Evolutionary conservation across 2,329 filamentous ascomycete species (phyloP).

Genomic region (Colletotrichum eremochloae): DNA sequence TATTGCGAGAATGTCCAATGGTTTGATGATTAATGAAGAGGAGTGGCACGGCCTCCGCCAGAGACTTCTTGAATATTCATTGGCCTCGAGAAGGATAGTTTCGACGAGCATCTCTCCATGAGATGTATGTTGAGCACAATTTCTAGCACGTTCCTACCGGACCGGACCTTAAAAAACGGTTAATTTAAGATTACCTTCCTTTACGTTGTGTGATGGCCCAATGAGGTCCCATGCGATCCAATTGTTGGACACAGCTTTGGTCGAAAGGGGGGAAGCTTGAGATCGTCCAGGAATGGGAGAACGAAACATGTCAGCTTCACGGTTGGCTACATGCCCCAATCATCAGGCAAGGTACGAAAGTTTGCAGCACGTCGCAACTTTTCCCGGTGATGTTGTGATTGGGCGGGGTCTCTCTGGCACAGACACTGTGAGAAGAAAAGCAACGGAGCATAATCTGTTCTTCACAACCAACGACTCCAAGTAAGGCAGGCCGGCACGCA

Average conservation of each 20-base stretch:
- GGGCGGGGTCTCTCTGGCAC: neutral
- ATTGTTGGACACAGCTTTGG: neutral
- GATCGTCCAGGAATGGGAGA: conserved; percentile 4
- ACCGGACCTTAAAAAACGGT: too few relatives aligned
- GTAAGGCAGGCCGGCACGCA: neutral
- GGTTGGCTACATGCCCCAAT: too few relatives aligned
- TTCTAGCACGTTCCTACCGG: conserved; percentile 7
- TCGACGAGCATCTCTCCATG: neutral
- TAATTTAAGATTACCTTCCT: neutral
- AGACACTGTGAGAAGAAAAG: neutral
- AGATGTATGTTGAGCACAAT: neutral
- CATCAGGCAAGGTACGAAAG: neutral
- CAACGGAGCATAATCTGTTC: neutral
- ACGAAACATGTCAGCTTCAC: neutral
- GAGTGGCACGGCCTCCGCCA: neutral
- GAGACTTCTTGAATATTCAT: neutral
- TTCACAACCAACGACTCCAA: neutral
- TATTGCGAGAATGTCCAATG: too few relatives aligned
- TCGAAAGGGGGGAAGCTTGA: neutral
- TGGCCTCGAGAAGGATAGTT: neutral
- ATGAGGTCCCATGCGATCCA: neutral
- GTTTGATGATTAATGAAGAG: neutral
- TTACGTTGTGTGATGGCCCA: too few relatives aligned
- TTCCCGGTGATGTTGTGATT: neutral
- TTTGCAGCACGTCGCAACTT: too few relatives aligned